Base-by-base conservation (phyloP, 768 basidiomycete species). In the Hortiboletus flavorubellus region DNA sequence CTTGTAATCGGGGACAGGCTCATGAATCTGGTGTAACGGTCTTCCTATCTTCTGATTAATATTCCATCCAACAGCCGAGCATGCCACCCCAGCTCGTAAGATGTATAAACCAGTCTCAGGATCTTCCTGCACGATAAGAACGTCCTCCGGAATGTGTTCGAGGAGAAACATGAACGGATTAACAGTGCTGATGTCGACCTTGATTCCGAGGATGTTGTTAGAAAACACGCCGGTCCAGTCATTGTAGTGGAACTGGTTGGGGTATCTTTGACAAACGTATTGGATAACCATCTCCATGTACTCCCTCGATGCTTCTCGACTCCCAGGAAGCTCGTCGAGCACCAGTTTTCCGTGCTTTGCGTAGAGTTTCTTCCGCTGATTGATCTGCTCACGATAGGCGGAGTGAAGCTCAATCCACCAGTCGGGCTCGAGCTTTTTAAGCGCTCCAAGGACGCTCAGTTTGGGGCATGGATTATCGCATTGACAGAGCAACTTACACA, bases 351-450 rank as follows among this genome's bases (percentile, higher is more conserved):
- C 77, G 53, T 77, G 73, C 23, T 67, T 37, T 4, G 60, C 56
- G 52, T 77, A 73, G 9, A 81, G 68, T 29, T 64, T 56, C 54
- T 72, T 73, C 35, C 80, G 71, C 41, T 81, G 76, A 2, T 65
- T 58, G 34, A 82, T 71, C 34, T 78, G 73, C 44, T 72, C 68
- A 0, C 67, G 65, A 61, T 82, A 82, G 0, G 79, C 78, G 6
- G 77, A 78, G 57, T 82, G 80, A 15, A 83, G 72, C 53, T 83
- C 81, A n/a, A 83, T 66, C 79, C 80, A 82, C 67, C 75, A 81
- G 57, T 82, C 79, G 5, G 78, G 76, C 46, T 82, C 80, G 59
- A 82, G 69, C 42, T 67, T 72, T 66, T 74, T 75, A 26, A 82
- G 59, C 31, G 80, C 81, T 72, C 46, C 44, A 46, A 12, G 21